phyloP scores from a whole-genome alignment of 495 filamentous ascomycete genomes.

The Astrocystis sublimbata region DNA sequence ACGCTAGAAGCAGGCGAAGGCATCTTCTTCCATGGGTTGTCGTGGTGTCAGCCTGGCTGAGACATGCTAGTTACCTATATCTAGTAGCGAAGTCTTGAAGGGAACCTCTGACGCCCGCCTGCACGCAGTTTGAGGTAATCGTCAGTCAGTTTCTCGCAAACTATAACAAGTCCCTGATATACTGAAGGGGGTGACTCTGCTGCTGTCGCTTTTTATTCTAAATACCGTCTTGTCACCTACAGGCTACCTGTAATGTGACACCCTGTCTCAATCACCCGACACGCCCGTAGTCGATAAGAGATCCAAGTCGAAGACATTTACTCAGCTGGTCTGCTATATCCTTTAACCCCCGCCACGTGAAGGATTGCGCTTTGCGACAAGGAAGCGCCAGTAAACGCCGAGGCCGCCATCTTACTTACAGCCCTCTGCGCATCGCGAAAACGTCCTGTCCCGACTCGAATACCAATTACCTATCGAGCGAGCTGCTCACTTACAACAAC shows the following conservation, averaged over 20 bases:
- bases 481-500: no score
- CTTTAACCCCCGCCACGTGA: background rate
- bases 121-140: conserved; percentile 5
- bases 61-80: conserved; percentile 15
- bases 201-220: no score
- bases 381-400: background rate
- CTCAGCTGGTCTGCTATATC: background rate
- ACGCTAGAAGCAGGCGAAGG: no score
- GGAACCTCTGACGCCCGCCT: background rate
- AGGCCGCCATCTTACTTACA: background rate
- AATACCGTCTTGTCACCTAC: background rate
- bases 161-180: background rate
- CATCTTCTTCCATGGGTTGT: background rate
- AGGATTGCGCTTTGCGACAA: background rate
- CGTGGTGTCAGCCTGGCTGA: conserved; percentile 7
- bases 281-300: background rate
- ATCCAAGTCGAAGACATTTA: background rate
- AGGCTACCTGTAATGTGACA: background rate
- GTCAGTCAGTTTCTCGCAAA: background rate
- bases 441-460: background rate
- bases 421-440: background rate
- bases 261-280: background rate
- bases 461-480: no score
- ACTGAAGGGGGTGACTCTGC: conserved; percentile 9
- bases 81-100: conserved; percentile 5